Evolutionary conservation across 176 grass and related monocot genomes (phyloP), one percentile per base, ranked within the genome.

Genomic region (Elymus sibiricus): DNA sequence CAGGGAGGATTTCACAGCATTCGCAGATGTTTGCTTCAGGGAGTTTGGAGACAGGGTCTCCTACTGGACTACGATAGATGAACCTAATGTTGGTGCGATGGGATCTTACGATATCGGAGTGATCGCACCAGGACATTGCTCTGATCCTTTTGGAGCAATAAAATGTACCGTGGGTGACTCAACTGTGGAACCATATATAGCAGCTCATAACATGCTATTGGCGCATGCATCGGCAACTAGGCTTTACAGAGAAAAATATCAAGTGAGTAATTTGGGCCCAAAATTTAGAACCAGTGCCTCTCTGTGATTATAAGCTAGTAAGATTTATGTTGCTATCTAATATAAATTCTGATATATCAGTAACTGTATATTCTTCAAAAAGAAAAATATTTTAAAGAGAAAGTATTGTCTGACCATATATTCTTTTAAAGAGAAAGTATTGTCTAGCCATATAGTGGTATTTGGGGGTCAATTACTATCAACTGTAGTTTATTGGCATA

Each of bases 131-230:
- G 83, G 51, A 6, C 83, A 31, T 10, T 95, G 94, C 46, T 93
- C 94, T 0, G 44, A 82, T 38, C 94, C 94, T 29, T 95, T 95
- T 72, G 89, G 94, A 29, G 1, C 42, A 6, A 63, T 46, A 44
- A 88, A 88, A 38, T 94, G 93, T 79, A 83, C 58, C 0, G 53
- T 40, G 7, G 93, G 93, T 0, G 34, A 94, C 84, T 94, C 93
- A 32, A 90, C 90, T 3, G 79, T 84, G 3, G 93, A 94, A 42
- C 93, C 93, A 12, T 94, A 94, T 13, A 77, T 88, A 76, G 84
- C 64, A 26, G 81, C 76, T 71, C 93, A 94, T 69, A 88, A 95
- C 82, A 28, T 86, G 47, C 22, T 95, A 43, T 24, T 92, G 44
- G 81, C 85, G 0, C 90, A 95, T 81, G 90, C 87, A 42, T 88